Percentiles rank a stretch among this genome's conserved stretches.
These are phyloP conservation scores for Furcasterigmium furcatum DNA, from an alignment of 2,329 filamentous ascomycete genomes.

Conservation along the genomic window DNA sequence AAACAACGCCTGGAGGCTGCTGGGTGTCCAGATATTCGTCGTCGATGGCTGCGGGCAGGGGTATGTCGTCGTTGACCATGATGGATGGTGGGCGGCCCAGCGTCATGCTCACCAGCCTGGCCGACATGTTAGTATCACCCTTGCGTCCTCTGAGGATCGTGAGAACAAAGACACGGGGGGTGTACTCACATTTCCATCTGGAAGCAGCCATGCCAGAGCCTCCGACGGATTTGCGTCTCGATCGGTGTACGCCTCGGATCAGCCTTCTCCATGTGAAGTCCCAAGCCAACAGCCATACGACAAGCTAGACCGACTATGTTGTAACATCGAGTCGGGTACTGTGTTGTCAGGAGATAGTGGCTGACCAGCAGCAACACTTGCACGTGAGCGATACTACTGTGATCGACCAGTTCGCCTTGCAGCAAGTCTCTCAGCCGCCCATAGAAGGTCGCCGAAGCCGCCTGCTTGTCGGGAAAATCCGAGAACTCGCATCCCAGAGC, in stretches of 20 bases:
- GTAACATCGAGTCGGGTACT: conserved; percentile 36
- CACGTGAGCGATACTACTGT: conserved; percentile 30
- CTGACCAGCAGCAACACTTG: conserved; percentile 34
- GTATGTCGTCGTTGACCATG: conserved; percentile 4
- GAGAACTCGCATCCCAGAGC: conserved; percentile 4
- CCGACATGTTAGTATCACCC: not conserved
- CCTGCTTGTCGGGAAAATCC: conserved; percentile 10
- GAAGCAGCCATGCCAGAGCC: conserved; percentile 35
- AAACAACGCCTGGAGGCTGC: conserved; percentile 7
- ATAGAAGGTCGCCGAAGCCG: conserved; percentile 24
- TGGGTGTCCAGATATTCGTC: not conserved
- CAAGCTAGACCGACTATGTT: conserved; percentile 37
- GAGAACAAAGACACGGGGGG: not conserved
- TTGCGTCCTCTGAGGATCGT: no score
- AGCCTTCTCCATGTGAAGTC: conserved; percentile 27
- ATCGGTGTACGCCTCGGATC: conserved; percentile 12
- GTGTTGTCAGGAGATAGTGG: conserved; percentile 34
- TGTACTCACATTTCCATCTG: conserved; percentile 29
- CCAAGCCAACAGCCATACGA: conserved; percentile 34
- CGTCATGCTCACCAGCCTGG: conserved; percentile 33
- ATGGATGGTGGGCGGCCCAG: conserved; percentile 27
- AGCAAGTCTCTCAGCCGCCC: conserved; percentile 25
- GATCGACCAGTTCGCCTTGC: conserved; percentile 25
- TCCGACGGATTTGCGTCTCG: conserved; percentile 28
- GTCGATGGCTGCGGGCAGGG: not conserved